These are phyloP conservation scores for Ochromonas danica DNA, from an alignment of 108 stramenopile genomes.

Conservation along the genomic window DNA sequence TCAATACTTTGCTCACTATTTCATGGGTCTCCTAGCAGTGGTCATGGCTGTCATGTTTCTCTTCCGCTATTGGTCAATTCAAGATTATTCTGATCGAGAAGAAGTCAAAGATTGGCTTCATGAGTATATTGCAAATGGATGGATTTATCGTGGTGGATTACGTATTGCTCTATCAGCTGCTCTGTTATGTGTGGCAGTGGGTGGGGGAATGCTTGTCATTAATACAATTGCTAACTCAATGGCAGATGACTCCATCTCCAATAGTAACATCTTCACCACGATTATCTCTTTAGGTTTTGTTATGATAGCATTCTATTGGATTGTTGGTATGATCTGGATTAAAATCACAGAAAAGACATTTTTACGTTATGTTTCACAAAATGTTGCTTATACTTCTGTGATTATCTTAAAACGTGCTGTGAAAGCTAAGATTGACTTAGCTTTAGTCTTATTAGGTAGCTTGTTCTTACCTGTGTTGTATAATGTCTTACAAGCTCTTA, in stretches of 20 bases:
- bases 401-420: constrained; percentile 35
- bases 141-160: constrained; percentile 3
- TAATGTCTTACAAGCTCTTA: constrained; percentile 1
- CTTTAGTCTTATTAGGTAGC: not conserved
- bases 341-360: constrained; percentile 5
- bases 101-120: constrained; percentile 8
- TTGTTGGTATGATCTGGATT: not conserved
- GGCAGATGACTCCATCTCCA: not conserved
- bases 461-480: constrained; percentile 27
- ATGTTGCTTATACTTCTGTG: constrained; percentile 21
- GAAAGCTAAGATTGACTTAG: constrained; percentile 28
- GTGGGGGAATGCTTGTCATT: not conserved
- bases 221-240: not conserved
- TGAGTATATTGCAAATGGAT: constrained; percentile 28
- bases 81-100: constrained; percentile 17
- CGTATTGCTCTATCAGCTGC: not conserved
- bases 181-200: not conserved
- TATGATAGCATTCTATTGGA: not conserved
- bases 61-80: constrained; percentile 4
- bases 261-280: not conserved
- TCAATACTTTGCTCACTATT: constrained; percentile 4
- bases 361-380: constrained; percentile 20
- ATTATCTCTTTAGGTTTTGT: not conserved
- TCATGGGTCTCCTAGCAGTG: not conserved
- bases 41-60: constrained; percentile 7